Percentiles rank a stretch among this genome's conserved stretches.
phyloP scores from a whole-genome alignment of 2,329 filamentous ascomycete genomes.

The Phoma sp. region DNA sequence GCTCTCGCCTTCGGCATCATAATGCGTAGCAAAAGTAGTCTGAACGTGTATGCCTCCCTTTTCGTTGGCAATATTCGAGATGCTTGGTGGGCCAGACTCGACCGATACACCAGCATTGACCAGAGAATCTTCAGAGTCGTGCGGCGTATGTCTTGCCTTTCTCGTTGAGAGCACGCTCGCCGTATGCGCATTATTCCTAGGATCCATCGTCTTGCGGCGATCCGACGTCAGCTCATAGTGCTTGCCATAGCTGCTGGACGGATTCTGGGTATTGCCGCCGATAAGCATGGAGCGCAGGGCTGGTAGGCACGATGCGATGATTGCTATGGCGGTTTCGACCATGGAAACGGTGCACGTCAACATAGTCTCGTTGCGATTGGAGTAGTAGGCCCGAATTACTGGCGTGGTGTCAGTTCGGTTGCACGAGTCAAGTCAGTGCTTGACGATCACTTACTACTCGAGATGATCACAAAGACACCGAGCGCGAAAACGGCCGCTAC shows the following conservation, averaged over 20 bases:
- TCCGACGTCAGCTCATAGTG: constrained; percentile 32
- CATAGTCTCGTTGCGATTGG: constrained; percentile 27
- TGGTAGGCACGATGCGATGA: constrained; percentile 51
- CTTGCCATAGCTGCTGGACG: constrained; percentile 27
- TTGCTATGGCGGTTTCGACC: constrained; percentile 43
- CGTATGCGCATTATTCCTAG: constrained; percentile 1
- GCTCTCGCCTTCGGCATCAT: constrained; percentile 1
- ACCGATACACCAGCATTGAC: background rate
- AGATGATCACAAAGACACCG: constrained; percentile 31
- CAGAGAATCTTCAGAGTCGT: constrained; percentile 14
- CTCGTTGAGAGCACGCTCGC: constrained; percentile 7
- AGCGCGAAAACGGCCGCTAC: constrained; percentile 32
- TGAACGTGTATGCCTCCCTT: constrained; percentile 7
- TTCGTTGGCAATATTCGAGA: background rate
- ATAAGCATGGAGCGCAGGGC: constrained; percentile 30
- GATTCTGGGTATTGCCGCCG: constrained; percentile 23
- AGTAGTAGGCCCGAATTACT: constrained; percentile 33
- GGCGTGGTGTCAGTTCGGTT: constrained; percentile 1
- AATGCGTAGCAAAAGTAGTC: constrained; percentile 13
- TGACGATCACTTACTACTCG: constrained; percentile 24
- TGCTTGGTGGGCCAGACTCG: background rate
- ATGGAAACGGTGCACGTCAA: constrained; percentile 33
- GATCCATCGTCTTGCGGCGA: constrained; percentile 19
- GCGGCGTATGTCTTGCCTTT: constrained; percentile 3
- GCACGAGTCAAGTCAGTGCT: too few relatives aligned